Base-by-base conservation (phyloP, 2,329 filamentous ascomycete species). In the Trichoderma breve region DNA sequence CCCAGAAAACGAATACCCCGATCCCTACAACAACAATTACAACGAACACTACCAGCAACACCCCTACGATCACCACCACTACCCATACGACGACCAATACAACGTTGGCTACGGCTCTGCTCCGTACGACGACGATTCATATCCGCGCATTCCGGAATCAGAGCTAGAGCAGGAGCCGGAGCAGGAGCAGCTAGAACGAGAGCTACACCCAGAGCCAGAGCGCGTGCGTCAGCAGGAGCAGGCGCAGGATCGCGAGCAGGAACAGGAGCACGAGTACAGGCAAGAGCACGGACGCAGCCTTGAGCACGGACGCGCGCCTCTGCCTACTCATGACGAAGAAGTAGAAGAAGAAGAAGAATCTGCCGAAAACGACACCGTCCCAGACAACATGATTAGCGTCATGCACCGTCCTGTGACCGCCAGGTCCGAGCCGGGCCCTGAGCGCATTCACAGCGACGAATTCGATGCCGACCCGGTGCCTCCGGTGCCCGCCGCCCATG, bases 171-270 rank as follows among this genome's bases (percentile, higher is more conserved):
- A n/a, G 3, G 39, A n/a, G 18, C 36, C 14, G 7, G 36, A 34
- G 14, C 53, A 24, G 9, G 34, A 60, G 36, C n/a, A 60, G 36
- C n/a, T 11, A 47, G 28, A 66, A 47, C n/a, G 18, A 30, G 47
- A 55, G n/a, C 58, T 7, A 11, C 7, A 47, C 0, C 7, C 18
- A 47, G 39, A 36, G 26, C 53, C 24, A 11, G 57, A 60, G 28
- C 57, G 30, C 8, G 47, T 30, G 64, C 32, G 18, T 18, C 26
- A 18, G 51, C 53, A 15, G 24, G 55, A 69, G 66, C 18, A 34
- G 26, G 36, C 60, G 14, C 53, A 55, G 24, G 21, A 60, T 32
- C n/a, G 18, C 15, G 91, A 91, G 76, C 81, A 80, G 73, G 83
- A 84, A 74, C 81, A 80, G 73, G 83, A 84, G 30, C 43, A 4